Conservation (phyloP, 2,329 filamentous ascomycete genomes). For the Fusarium sp. region DNA sequence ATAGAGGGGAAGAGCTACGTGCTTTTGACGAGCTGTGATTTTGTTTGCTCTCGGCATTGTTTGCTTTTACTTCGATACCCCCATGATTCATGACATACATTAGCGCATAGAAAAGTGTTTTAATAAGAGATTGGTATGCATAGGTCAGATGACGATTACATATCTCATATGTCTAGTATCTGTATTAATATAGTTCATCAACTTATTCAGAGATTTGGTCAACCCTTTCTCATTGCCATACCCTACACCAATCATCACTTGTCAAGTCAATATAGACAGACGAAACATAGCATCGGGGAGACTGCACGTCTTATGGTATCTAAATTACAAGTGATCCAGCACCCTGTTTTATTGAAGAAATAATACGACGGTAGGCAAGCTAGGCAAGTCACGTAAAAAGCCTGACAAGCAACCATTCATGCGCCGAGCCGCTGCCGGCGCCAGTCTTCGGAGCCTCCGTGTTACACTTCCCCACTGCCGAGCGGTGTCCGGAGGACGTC, state of each 20-base stretch:
- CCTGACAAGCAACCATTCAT: conserved; percentile 9
- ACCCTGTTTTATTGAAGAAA: neutral
- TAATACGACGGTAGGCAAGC: neutral
- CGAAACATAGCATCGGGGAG: too few species aligned
- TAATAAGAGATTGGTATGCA: neutral
- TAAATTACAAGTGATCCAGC: too few species aligned
- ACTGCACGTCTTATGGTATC: too few species aligned
- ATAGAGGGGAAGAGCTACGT: conserved; percentile 55
- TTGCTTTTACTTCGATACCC: conserved; percentile 19
- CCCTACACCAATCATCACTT: neutral
- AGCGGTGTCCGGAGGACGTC: conserved; percentile 23
- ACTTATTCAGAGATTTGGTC: neutral
- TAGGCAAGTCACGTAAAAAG: neutral
- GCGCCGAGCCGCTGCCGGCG: conserved; percentile 29
- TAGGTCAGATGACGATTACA: neutral
- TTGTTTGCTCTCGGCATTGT: conserved; percentile 3
- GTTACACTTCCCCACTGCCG: conserved; percentile 24
- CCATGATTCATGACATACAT: conserved; percentile 38
- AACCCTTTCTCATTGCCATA: neutral
- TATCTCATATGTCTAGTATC: neutral
- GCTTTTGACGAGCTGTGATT: conserved; percentile 62
- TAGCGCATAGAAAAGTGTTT: conserved; percentile 16
- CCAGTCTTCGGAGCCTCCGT: conserved; percentile 36
- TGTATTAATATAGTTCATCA: neutral
- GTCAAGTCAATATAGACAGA: neutral